A percentile compares a stretch with the other conserved stretches of the same genome.
These are phyloP conservation scores for Trichoderma pleuroti DNA, from an alignment of 2,329 filamentous ascomycete species.

Conservation along the genomic window DNA sequence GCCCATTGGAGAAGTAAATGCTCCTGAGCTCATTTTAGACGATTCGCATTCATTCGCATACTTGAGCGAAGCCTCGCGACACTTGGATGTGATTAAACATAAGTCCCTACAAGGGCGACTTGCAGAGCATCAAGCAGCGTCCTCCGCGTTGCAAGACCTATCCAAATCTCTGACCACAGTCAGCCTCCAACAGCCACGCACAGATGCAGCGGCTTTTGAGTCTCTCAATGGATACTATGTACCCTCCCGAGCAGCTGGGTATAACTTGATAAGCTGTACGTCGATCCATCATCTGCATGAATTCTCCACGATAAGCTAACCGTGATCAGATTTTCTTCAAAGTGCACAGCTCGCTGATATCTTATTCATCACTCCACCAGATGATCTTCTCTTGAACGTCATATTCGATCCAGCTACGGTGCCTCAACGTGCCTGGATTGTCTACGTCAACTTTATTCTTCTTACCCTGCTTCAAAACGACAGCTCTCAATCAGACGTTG, in stretches of 20 bases:
- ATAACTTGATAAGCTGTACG: constrained; percentile 1
- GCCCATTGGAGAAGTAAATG: neutral
- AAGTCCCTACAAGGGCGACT: neutral
- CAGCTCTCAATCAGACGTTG: neutral
- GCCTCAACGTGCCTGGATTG: neutral
- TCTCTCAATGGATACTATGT: neutral
- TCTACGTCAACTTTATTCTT: neutral
- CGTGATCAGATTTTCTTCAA: neutral
- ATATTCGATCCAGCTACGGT: neutral
- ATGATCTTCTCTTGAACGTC: neutral
- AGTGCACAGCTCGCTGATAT: neutral
- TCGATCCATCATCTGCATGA: too few relatives aligned
- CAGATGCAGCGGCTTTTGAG: neutral
- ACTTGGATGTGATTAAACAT: neutral
- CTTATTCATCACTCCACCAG: neutral
- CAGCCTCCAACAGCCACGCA: neutral
- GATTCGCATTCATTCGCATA: constrained; percentile 2
- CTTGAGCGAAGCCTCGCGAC: neutral
- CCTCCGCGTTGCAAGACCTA: neutral
- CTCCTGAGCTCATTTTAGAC: neutral
- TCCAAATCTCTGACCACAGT: neutral
- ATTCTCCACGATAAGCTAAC: neutral
- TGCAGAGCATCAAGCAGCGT: neutral
- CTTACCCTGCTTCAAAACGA: neutral
- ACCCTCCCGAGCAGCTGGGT: neutral